Evolutionary conservation across 352 stramenopile genomes (phyloP).

Genomic region (Phytophthora cactorum): DNA sequence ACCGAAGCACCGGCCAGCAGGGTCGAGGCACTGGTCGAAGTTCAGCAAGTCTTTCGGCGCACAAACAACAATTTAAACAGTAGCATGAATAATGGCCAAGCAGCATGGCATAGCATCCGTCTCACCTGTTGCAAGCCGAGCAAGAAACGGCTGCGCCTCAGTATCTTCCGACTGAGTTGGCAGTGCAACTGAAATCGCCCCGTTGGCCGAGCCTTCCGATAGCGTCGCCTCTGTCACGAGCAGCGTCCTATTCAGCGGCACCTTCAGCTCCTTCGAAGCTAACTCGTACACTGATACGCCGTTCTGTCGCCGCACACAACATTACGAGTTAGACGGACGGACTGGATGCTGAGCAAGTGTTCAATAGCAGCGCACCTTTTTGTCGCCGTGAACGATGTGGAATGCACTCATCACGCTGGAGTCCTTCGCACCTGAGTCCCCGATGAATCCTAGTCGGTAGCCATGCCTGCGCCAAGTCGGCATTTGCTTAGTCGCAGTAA

Average conservation of each 20-base stretch:
- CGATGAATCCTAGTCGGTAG: slow-evolving; percentile 42
- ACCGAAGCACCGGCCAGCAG: slow-evolving; percentile 47
- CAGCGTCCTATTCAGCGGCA: slow-evolving; percentile 37
- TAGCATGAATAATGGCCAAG: no score
- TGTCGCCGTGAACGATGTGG: slow-evolving; percentile 19
- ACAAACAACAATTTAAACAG: not conserved
- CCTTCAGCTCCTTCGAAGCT: slow-evolving; percentile 23
- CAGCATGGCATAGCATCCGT: not conserved
- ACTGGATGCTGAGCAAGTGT: not conserved
- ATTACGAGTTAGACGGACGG: not conserved
- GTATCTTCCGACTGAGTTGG: not conserved
- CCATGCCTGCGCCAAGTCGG: slow-evolving; percentile 36
- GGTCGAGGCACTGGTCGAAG: slow-evolving; percentile 47
- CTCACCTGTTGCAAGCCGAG: slow-evolving; percentile 28
- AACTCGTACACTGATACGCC: slow-evolving; percentile 20
- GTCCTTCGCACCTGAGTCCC: slow-evolving; percentile 12
- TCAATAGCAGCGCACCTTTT: slow-evolving; percentile 1
- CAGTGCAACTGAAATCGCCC: slow-evolving; percentile 19
- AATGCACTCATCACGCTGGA: slow-evolving; percentile 26
- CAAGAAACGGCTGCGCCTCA: slow-evolving; percentile 14
- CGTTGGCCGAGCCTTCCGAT: not conserved
- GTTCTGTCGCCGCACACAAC: slow-evolving; percentile 8
- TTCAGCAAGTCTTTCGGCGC: slow-evolving; percentile 40
- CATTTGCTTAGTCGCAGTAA: not conserved
- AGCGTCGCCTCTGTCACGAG: slow-evolving; percentile 30